These are phyloP conservation scores for Penicillium silybi DNA, from an alignment of 495 filamentous ascomycete genomes.

Conservation along the genomic window DNA sequence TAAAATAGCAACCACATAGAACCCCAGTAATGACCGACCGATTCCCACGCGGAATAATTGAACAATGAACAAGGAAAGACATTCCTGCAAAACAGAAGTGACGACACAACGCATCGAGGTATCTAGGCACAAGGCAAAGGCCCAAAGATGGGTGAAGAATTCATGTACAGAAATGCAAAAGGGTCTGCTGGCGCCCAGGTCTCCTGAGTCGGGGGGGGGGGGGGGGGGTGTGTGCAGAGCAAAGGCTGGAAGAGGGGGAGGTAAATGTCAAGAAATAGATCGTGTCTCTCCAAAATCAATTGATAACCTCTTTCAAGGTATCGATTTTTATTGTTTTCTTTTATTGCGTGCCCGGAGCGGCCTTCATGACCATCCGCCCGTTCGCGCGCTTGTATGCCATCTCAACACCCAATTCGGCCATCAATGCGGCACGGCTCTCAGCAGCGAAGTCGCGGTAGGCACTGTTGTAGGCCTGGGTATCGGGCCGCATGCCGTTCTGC, in stretches of 20 bases:
- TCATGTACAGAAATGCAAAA: conserved; percentile 23
- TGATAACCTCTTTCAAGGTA: not conserved
- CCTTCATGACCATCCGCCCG: conserved; percentile 34
- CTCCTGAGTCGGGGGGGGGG: not conserved
- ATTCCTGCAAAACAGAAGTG: conserved; percentile 2
- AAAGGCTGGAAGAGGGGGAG: not conserved
- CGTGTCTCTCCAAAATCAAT: not conserved
- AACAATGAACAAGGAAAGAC: conserved; percentile 4
- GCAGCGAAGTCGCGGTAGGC: conserved; percentile 27
- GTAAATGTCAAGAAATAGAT: not conserved
- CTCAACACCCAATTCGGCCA: conserved; percentile 33
- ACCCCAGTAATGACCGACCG: conserved; percentile 1
- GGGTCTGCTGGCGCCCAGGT: not conserved
- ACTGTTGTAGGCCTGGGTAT: conserved; percentile 28
- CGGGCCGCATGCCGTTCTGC: conserved; percentile 51
- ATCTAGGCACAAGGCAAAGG: conserved; percentile 13
- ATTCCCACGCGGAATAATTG: conserved; percentile 2
- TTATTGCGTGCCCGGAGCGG: conserved; percentile 18
- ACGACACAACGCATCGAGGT: conserved; percentile 8
- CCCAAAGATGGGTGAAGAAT: conserved; percentile 3
- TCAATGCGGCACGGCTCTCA: conserved; percentile 25
- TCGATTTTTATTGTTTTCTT: not conserved
- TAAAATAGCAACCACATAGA: conserved; percentile 19
- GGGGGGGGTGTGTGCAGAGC: not conserved
- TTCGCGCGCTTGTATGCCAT: conserved; percentile 53